Base-by-base conservation (phyloP, 345 rosid genomes). In the Adansonia digitata region DNA sequence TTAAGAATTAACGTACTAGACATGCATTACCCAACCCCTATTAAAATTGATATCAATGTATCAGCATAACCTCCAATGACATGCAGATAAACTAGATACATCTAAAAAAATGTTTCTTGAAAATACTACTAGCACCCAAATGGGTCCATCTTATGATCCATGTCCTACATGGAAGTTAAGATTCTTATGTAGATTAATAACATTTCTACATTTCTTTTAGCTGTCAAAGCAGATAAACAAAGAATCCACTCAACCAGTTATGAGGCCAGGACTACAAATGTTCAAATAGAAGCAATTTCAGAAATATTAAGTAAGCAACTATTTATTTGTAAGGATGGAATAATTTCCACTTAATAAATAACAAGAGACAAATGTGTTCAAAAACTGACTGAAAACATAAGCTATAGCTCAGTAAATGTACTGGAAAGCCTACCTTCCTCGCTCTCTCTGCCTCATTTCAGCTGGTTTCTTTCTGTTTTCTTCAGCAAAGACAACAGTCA, bases 401-500 rank as follows among this genome's bases (percentile, higher is more conserved):
- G 4, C 22, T 45, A 27, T 13, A 18, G 35, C 64, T 65, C 43
- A 18, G 40, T 10, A 66, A 45, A 46, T 61, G 51, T 29, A 46
- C 1, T 26, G 64, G 40, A 26, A 53, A 52, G 24, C 22, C 84
- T 88, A 88, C 94, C 94, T 88, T 63, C 3, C 80, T 22, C 85
- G 88, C 80, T 93, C 98, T 80, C 97, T 89, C 4, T 83, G 72
- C 86, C 99, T 91, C 99, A 96, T 96, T 79, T 96, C 98, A 75
- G 84, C 9, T 17, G 99, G 99, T 76, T 96, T 93, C 88, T 96
- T 96, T 85, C 98, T 86, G 77, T 96, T 96, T 85, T 96, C 99
- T 81, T 93, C 97, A 0, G 99, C 99, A 90, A 93, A 96, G 37
- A 93, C 94, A 67, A 95, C 98, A 75, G 98, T 92, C 70, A 95